Percentiles rank a stretch among this genome's conserved stretches.
Evolutionary conservation across 2,329 filamentous ascomycete genomes (phyloP).

Genomic region (Arthrobotrys musiformis): DNA sequence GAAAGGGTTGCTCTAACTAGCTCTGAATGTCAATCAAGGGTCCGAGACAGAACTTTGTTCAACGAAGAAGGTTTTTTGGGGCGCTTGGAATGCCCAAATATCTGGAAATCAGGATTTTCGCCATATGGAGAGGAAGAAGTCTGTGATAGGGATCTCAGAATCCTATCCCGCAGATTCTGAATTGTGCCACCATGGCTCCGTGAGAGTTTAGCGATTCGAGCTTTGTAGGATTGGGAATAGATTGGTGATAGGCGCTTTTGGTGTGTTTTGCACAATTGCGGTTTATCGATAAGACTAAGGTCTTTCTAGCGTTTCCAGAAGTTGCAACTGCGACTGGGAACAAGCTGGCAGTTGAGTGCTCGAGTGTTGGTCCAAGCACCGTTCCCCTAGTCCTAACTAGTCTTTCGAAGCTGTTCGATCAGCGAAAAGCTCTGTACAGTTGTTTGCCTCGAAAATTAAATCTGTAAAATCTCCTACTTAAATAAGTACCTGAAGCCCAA

Average conservation of each 20-base stretch:
- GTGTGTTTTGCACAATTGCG: too few species aligned
- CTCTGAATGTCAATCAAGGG: too few species aligned
- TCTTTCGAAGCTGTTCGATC: background rate
- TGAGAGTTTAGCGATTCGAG: background rate
- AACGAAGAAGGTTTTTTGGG: too few species aligned
- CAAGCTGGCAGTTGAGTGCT: too few species aligned
- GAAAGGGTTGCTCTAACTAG: background rate
- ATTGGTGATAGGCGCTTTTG: background rate
- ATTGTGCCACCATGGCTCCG: conserved; percentile 25
- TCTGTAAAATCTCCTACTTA: too few species aligned
- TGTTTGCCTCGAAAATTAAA: too few species aligned
- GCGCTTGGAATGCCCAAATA: background rate
- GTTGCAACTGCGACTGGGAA: background rate
- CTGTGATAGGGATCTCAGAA: background rate
- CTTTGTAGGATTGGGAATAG: conserved; percentile 29
- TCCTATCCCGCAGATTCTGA: conserved; percentile 19
- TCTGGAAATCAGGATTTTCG: background rate
- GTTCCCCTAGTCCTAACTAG: background rate
- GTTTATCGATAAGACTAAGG: background rate
- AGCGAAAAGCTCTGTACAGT: too few species aligned
- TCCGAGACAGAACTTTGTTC: background rate
- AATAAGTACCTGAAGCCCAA: too few species aligned
- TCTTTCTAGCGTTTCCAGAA: background rate
- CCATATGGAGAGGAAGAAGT: too few species aligned
- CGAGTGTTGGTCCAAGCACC: too few species aligned